Base-by-base conservation (phyloP, 441 rosid genomes). In the Syzygium syzygioides region DNA sequence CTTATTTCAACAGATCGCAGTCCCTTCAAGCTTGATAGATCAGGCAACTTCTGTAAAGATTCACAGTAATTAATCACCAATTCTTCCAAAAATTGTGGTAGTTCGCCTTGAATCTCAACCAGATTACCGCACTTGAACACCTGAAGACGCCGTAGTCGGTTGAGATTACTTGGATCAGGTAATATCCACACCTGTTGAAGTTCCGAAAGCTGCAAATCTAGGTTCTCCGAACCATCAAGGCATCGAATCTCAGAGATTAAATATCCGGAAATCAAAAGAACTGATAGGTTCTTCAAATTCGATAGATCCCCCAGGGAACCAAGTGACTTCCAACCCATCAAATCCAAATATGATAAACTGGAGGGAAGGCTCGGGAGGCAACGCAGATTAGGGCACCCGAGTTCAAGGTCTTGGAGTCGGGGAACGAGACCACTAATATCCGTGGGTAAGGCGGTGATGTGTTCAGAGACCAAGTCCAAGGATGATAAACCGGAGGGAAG, bases 131-230 rank as follows among this genome's bases (percentile, higher is more conserved):
- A 57, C 1, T n/a, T n/a, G n/a, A n/a, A 1, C 25, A 57, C 5
- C 0, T 1, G 3, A 11, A 57, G n/a, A 25, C 14, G 10, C 2
- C 17, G 5, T 60, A 28, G 66, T 6, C 28, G 28, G 17, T 28
- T 60, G 1, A 28, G 28, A 13, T 28, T 13, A 5, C 32, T 60
- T 13, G 28, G 66, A 60, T 14, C 32, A 0, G 60, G 26, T 9
- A 32, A 8, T 7, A 5, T 4, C 1, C 32, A 6, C 41, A 32
- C 0, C 45, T 0, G 79, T 32, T 0, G 20, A 32, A 66, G 45
- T 4, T 17, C 0, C 0, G 0, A 0, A 32, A 66, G 6, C 2
- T 0, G 0, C 45, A 66, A 32, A 15, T 0, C 0, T 9, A 18
- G 79, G 45, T 18, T 18, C 45, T 66, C 79, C 79, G 4, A 18